A percentile compares a stretch with the other conserved stretches of the same genome.
Evolutionary conservation across 148 eudicot species (phyloP).

Genomic region (Chenopodium quinoa): DNA sequence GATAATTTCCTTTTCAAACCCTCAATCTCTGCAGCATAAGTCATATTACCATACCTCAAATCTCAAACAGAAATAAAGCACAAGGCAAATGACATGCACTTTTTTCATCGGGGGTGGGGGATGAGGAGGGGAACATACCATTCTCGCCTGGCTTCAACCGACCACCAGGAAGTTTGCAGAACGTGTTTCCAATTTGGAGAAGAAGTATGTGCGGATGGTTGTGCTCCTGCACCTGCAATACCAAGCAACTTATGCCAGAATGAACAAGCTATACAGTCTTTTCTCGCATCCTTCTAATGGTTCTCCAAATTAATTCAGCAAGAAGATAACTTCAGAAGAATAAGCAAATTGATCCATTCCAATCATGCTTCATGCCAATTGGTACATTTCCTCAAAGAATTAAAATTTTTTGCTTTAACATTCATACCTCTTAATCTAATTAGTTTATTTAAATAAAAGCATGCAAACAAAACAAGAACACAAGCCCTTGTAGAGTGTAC

Average conservation of each 20-base stretch:
- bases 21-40: constrained; percentile 53
- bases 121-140: constrained; percentile 36
- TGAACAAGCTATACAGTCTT: background rate
- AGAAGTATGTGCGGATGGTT: constrained; percentile 83
- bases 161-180: constrained; percentile 91
- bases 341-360: too few species aligned
- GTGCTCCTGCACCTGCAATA: constrained; percentile 69
- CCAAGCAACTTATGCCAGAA: background rate
- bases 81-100: background rate
- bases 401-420: too few species aligned
- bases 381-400: too few species aligned
- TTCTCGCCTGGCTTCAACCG: constrained; percentile 75
- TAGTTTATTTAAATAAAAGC: too few species aligned
- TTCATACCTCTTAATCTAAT: too few species aligned
- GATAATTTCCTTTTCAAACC: constrained; percentile 72
- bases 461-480: background rate
- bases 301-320: background rate
- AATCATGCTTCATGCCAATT: too few species aligned
- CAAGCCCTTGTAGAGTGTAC: too few species aligned
- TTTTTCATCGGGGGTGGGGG: background rate
- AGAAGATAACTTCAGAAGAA: background rate
- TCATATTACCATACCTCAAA: constrained; percentile 3
- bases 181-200: constrained; percentile 61
- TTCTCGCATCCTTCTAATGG: background rate
- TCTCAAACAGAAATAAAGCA: background rate